These are phyloP conservation scores for Porogramme epimiltina DNA, from an alignment of 1,284 basidiomycete genomes.

Conservation along the genomic window DNA sequence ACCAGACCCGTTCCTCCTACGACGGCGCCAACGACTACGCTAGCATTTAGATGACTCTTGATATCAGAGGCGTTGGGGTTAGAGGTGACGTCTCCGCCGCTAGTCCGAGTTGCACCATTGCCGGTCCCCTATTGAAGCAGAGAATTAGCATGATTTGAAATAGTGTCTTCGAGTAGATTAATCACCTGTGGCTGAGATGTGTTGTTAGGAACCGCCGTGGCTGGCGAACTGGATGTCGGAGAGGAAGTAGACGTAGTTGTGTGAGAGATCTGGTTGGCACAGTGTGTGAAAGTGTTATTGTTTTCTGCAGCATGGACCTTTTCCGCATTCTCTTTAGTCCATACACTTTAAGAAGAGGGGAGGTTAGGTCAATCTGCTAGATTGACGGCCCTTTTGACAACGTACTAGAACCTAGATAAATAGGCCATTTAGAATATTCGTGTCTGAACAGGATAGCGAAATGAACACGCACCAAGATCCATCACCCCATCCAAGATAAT, in stretches of 20 bases:
- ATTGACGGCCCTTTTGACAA: neutral
- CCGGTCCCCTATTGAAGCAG: too few relatives aligned
- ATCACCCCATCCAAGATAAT: constrained; percentile 13
- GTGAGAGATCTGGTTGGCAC: constrained; percentile 9
- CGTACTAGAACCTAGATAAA: constrained; percentile 20
- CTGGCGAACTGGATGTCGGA: too few relatives aligned
- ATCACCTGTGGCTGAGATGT: too few relatives aligned
- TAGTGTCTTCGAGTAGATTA: too few relatives aligned
- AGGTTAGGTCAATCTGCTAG: too few relatives aligned
- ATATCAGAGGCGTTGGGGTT: too few relatives aligned
- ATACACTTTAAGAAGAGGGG: constrained; percentile 10
- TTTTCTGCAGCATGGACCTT: constrained; percentile 6
- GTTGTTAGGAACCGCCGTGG: too few relatives aligned
- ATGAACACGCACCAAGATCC: too few relatives aligned
- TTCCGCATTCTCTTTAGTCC: constrained; percentile 14
- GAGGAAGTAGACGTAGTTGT: neutral
- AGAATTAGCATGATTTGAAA: too few relatives aligned
- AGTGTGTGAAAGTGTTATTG: constrained; percentile 20
- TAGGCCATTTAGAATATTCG: neutral
- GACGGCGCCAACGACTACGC: constrained; percentile 3
- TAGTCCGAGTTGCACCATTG: too few relatives aligned
- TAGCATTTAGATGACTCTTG: neutral
- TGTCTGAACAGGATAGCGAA: too few relatives aligned
- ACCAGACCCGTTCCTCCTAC: constrained; percentile 3
- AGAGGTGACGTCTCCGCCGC: too few relatives aligned